phyloP scores from a whole-genome alignment of 768 basidiomycete genomes.

The Exidia glandulosa region DNA sequence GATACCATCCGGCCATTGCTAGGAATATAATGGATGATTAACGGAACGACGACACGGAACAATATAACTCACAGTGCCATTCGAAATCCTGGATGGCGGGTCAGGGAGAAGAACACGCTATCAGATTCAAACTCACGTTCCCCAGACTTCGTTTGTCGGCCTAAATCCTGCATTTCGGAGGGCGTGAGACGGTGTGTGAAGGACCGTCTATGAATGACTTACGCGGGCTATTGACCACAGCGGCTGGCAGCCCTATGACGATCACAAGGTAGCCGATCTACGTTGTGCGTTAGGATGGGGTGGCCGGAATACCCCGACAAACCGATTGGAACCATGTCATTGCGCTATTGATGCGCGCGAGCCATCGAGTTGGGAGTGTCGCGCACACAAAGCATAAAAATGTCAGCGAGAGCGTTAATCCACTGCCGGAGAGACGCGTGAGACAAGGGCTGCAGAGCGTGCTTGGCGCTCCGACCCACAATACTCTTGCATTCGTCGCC shows the following conservation, averaged over 20 bases:
- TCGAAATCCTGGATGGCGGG: not conserved
- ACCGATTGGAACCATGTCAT: slow-evolving; percentile 2
- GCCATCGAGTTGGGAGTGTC: slow-evolving; percentile 4
- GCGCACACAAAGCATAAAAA: slow-evolving; percentile 1
- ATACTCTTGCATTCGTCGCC: not conserved
- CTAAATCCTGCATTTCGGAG: not conserved
- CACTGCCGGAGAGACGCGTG: not conserved
- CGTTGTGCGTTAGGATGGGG: not conserved
- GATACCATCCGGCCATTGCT: not conserved
- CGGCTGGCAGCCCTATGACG: slow-evolving; percentile 4
- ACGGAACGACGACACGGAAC: not conserved
- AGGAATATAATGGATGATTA: not conserved
- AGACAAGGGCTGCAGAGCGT: not conserved
- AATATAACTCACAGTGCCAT: not conserved
- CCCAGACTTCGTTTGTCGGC: not conserved
- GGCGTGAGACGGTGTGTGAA: not conserved
- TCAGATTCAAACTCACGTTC: not conserved
- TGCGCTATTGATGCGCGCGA: slow-evolving; percentile 5
- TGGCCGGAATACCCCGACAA: not conserved
- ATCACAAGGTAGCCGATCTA: slow-evolving; percentile 1
- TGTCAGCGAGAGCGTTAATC: not conserved
- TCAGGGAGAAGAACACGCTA: no score
- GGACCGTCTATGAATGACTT: not conserved
- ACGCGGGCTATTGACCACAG: not conserved
- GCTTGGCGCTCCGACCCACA: not conserved